phyloP scores from a whole-genome alignment of 2,329 filamentous ascomycete genomes.

The Cordyceps cateniannulata region DNA sequence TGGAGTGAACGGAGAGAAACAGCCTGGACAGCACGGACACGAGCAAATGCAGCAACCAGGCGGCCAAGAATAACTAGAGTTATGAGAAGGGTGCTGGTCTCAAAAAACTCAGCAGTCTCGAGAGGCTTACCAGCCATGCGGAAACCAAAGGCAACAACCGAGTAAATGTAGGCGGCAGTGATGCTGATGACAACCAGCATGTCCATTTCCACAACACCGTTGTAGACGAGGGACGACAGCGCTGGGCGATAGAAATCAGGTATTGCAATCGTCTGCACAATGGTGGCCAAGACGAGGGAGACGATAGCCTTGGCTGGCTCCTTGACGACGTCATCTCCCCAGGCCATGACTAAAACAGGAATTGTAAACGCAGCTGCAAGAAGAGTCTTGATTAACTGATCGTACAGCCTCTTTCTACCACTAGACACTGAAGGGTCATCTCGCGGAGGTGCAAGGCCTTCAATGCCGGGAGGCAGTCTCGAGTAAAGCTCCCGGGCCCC shows the following conservation, averaged over 20 bases:
- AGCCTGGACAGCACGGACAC: conserved; percentile 28
- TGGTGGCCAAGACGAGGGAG: conserved; percentile 40
- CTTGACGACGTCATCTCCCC: conserved; percentile 21
- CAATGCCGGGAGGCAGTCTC: conserved; percentile 13
- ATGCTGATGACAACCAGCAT: conserved; percentile 49
- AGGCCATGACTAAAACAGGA: conserved; percentile 27
- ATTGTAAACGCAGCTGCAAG: conserved; percentile 26
- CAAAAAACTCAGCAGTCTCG: conserved; percentile 28
- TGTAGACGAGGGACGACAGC: conserved; percentile 39
- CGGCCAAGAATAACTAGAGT: conserved; percentile 34
- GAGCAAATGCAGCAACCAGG: conserved; percentile 30
- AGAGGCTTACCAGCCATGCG: conserved; percentile 25
- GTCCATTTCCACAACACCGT: conserved; percentile 46
- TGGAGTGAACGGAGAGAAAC: conserved; percentile 41
- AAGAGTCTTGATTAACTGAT: conserved; percentile 27
- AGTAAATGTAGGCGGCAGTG: conserved; percentile 46
- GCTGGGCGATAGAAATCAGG: conserved; percentile 45
- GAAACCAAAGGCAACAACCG: conserved; percentile 32
- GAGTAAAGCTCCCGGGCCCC: conserved; percentile 26
- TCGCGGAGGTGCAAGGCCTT: conserved; percentile 25
- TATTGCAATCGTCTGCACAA: conserved; percentile 44
- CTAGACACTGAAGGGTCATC: conserved; percentile 27
- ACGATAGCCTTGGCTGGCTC: conserved; percentile 20
- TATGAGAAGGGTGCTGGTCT: conserved; percentile 37
- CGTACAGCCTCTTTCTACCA: conserved; percentile 24